Percentiles rank a stretch among this genome's conserved stretches.
phyloP scores from a whole-genome alignment of 108 stramenopile species.

The Skeletonema potamos region DNA sequence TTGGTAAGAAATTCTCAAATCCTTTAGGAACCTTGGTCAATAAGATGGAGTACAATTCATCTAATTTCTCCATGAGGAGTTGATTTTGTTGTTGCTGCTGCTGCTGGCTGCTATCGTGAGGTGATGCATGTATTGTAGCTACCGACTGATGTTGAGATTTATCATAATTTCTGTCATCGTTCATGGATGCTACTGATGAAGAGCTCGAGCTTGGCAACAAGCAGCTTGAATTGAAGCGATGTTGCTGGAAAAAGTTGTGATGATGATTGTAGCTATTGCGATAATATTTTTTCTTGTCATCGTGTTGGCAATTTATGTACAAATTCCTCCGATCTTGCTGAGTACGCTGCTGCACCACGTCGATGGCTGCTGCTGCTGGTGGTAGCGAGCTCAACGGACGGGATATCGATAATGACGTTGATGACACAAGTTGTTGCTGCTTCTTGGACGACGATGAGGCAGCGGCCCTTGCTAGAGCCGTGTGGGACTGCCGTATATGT shows the following conservation, averaged over 20 bases:
- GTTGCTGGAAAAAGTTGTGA: background rate
- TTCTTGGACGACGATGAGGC: background rate
- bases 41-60: conserved; percentile 22
- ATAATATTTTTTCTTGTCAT: background rate
- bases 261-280: background rate
- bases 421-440: background rate
- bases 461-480: background rate
- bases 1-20: conserved; percentile 87
- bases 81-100: background rate
- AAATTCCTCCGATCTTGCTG: background rate
- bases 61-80: conserved; percentile 4
- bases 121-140: background rate
- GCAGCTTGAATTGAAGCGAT: background rate
- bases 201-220: background rate
- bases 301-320: background rate
- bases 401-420: background rate
- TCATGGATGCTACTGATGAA: background rate
- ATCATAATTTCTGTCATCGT: background rate
- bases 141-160: background rate
- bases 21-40: conserved; percentile 69
- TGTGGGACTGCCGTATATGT: background rate
- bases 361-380: background rate
- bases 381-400: background rate
- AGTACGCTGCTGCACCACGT: no score
- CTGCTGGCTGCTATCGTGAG: background rate